Evolutionary conservation across 257 asterid genomes (phyloP), one percentile per base, ranked within the genome.

Genomic region (Lycium ferocissimum): DNA sequence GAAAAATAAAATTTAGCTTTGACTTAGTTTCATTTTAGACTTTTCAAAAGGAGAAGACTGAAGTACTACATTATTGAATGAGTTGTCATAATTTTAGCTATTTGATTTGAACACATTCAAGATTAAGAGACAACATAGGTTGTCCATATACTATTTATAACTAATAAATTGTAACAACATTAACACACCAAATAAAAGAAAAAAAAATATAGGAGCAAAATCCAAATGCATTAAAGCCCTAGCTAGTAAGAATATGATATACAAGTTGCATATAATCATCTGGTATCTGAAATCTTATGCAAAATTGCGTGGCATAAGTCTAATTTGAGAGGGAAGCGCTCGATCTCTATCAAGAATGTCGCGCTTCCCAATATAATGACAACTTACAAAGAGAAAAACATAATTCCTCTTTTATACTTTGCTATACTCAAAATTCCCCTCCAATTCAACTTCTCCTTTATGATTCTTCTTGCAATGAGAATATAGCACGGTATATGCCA

Each of bases 401-500:
- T 57, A 40, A 3, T n/a, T 0, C 18, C 47, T 38, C 3, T n/a
- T 20, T 81, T 43, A 65, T 6, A 76, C 69, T 82, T 85, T 84
- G 54, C 76, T 76, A 73, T 90, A 91, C 58, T 86, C 54, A 7
- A 82, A 20, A 72, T 37, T 26, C 15, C 83, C 84, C 47, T 88
- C 82, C 43, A 90, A 66, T 47, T 88, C 90, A 45, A 88, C 86
- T 89, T 85, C 91, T 75, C 91, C 95, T 54, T 92, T 92, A 37
- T 84, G 86, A 5, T 65, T 85, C 92, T 86, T 89, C 89, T 92
- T 91, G 78, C 94, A 90, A 18, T 89, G 88, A 72, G 86, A 88
- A 47, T 92, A 93, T 15, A 92, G 72, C 69, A 89, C 89, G 1
- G 92, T 89, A 72, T 89, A 90, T 9, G 86, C 93, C 67, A 90